phyloP scores from a whole-genome alignment of 2,329 filamentous ascomycete species.

The Botrytis aclada region DNA sequence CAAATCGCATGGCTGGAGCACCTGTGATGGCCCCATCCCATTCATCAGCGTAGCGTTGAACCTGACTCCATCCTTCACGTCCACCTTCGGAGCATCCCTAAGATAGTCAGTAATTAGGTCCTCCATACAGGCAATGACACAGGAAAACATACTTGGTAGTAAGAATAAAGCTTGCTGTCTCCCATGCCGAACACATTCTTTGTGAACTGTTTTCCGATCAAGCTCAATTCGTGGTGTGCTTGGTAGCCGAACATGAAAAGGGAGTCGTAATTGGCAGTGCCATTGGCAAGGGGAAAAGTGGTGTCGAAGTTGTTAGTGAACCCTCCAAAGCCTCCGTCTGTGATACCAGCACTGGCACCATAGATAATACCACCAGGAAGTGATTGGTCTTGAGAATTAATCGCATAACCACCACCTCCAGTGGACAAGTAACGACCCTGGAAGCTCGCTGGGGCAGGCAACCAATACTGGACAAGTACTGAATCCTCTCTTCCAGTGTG shows the following conservation, averaged over 20 bases:
- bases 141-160: constrained; percentile 35
- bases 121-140: neutral
- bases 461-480: too few species aligned
- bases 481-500: too few species aligned
- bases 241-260: constrained; percentile 43
- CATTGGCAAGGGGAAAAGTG: constrained; percentile 41
- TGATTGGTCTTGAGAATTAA: too few species aligned
- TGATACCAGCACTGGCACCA: constrained; percentile 47
- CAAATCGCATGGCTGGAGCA: constrained; percentile 47
- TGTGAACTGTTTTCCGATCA: constrained; percentile 45
- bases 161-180: constrained; percentile 25
- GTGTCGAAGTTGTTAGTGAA: constrained; percentile 43
- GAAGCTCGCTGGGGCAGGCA: too few species aligned
- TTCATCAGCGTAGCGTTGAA: constrained; percentile 41
- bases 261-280: constrained; percentile 39
- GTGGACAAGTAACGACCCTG: too few species aligned
- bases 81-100: constrained; percentile 47
- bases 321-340: constrained; percentile 47
- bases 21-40: constrained; percentile 47
- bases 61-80: constrained; percentile 47
- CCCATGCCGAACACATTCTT: constrained; percentile 42
- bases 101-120: neutral
- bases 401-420: too few species aligned
- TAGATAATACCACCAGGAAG: constrained; percentile 23
- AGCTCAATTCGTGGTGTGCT: constrained; percentile 39